Evolutionary conservation across 352 stramenopile genomes (phyloP), one percentile per base, ranked within the genome.

Genomic region (Globisporangium okanoganense): DNA sequence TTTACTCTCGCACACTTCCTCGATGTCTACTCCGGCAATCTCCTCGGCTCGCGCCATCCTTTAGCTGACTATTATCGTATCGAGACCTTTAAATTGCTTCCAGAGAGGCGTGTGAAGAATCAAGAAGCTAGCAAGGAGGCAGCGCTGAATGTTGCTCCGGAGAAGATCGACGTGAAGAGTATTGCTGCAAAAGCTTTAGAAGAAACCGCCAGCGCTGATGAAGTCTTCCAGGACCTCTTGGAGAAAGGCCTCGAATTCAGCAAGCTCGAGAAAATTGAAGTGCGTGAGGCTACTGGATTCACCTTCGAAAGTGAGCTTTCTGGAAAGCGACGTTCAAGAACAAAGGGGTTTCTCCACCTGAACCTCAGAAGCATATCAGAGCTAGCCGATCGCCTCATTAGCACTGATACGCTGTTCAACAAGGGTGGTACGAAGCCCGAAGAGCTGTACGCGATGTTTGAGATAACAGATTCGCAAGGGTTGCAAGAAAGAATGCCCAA

Each of bases 21-120:
- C 8, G 64, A 79, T 47, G 62, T 79, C 5, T 84, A 84, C 54
- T 56, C 70, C 31, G 63, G 69, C 16, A 58, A 70, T 20, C 38
- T 77, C 1, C 58, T 87, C 3, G 76, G 74, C n/a, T 66, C 70
- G 35, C 74, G 77, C 0, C 63, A 80, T 36, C 56, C 77, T 2
- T 50, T 87, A 8, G 74, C 65, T 0, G 77, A 84, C 41, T 87
- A 71, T 65, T 81, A 84, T 58, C 67, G 73, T 20, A 87, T 87
- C 27, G 72, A 87, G 45, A 83, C 77, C 1, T 87, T 84, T 63
- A 82, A 76, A 44, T 48, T 87, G 27, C 51, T 84, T 0, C 77
- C 74, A 5, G 72, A 83, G 31, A 63, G 66, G 7, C 75, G 65
- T 2, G 60, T 33, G 3, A 73, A 69, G n/a, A 56, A 67, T 12